Evolutionary conservation across 2,329 filamentous ascomycete species (phyloP).

Genomic region (Diaporthe destruens): DNA sequence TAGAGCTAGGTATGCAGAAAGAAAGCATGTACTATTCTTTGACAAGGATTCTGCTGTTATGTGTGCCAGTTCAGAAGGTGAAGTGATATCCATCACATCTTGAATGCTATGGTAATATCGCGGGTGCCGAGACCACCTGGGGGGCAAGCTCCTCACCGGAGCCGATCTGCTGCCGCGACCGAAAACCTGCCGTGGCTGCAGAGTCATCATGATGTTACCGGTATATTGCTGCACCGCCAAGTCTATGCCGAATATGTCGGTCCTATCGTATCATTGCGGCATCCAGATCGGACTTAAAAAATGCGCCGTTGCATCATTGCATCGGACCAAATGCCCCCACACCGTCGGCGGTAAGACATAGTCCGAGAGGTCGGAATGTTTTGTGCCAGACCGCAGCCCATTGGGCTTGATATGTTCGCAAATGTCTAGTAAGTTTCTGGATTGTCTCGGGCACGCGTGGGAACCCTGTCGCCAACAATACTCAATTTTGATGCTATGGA

Average conservation of each 20-base stretch:
- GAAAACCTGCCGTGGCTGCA: neutral
- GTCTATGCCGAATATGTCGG: neutral
- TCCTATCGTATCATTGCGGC: too few species aligned
- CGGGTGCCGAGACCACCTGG: neutral
- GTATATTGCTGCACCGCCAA: neutral
- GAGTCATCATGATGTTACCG: neutral
- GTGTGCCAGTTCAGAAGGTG: too few species aligned
- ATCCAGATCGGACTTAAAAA: neutral
- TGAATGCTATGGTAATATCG: neutral
- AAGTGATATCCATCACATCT: neutral
- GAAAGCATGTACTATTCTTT: neutral
- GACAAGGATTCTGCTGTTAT: neutral
- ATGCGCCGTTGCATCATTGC: neutral
- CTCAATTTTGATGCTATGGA: neutral
- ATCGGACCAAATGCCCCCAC: neutral
- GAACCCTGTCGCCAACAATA: neutral
- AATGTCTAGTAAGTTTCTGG: neutral
- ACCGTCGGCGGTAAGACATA: neutral
- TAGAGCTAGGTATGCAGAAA: too few species aligned
- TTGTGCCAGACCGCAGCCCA: neutral
- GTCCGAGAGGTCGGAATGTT: neutral
- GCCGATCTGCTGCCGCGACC: neutral
- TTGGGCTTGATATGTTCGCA: neutral
- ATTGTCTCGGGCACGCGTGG: too few species aligned
- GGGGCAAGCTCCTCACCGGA: neutral